Percentiles rank a stretch among this genome's conserved stretches.
Evolutionary conservation across 2,329 filamentous ascomycete genomes (phyloP).

Genomic region (Fusarium continuum): DNA sequence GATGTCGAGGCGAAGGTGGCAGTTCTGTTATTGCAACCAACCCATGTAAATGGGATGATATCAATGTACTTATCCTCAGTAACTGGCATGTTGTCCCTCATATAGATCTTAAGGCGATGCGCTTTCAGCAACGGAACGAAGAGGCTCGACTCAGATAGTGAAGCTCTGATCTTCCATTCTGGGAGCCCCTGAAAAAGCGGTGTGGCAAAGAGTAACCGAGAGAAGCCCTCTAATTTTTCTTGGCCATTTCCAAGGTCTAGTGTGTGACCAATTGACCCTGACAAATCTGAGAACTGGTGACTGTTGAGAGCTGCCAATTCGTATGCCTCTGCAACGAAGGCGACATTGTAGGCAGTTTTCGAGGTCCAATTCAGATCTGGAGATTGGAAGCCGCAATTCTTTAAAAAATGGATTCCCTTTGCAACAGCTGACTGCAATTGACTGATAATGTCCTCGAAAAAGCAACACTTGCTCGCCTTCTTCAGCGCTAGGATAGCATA

Average conservation of each 20-base stretch:
- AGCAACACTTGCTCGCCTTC: not conserved
- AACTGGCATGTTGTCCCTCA: not conserved
- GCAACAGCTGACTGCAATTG: not conserved
- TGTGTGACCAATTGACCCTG: not conserved
- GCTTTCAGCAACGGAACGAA: not conserved
- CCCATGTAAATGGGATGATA: not conserved
- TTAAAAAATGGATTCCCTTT: not conserved
- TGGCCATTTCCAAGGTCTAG: not conserved
- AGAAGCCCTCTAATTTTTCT: not conserved
- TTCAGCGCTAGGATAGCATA: not conserved
- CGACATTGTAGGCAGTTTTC: not conserved
- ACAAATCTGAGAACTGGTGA: fast-evolving
- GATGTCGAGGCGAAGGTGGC: not conserved
- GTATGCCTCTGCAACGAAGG: not conserved
- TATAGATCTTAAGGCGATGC: not conserved
- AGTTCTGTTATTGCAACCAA: not conserved
- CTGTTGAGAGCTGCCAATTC: not conserved
- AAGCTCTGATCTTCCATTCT: not conserved
- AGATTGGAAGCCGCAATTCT: fast-evolving
- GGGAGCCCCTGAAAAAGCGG: not conserved
- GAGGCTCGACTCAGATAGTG: not conserved
- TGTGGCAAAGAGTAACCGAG: not conserved
- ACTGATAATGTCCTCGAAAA: not conserved
- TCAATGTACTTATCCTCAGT: not conserved
- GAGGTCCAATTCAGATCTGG: not conserved